Base-by-base conservation (phyloP, 768 basidiomycete genomes). In the Fibroporia radiculosa region DNA sequence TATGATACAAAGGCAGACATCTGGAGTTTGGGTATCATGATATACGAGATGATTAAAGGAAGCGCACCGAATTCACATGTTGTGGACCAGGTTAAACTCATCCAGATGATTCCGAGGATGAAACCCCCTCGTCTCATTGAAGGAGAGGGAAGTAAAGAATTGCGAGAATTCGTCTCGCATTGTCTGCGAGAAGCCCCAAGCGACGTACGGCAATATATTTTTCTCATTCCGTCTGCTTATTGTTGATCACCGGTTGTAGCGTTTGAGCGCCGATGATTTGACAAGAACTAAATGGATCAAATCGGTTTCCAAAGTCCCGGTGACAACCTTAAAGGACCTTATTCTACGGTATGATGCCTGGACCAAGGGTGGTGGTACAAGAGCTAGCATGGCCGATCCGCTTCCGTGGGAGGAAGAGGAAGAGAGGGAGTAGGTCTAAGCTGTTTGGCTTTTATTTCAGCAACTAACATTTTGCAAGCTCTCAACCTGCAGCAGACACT, bases 1-100 rank as follows among this genome's bases (percentile, higher is more conserved):
- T 98, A 99, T 63, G 95, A 99, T 58, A 86, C 88, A 42, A 98
- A 96, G 62, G 96, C 95, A 2, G 96, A 99, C 58, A 91, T 99
- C 33, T 98, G 96, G 96, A 93, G 90, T 57, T 66, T 99, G 46
- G 96, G 96, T 4, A 93, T 99, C 59, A 85, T 93, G 66, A 74
- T 95, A 16, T 93, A 90, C 56, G 96, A 99, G 63, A 95, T 97
- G 83, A 80, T 84, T 54, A 93, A 90, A 59, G 96, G 96, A n/a
- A 82, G 82, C 48, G 96, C 93, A 13, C 96, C 96, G 3, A 85
- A 97, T 65, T 78, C 88, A 12, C 84, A 93, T 58, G 68, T 93
- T 57, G 68, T 77, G 43, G 89, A 90, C 56, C 82, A 83, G 39
- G 77, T 86, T 62, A 79, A 76, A 48, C 92, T 93, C 24, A 85